Evolutionary conservation across 2,329 filamentous ascomycete species (phyloP).

Genomic region (Myriosclerotinia scirpicola): DNA sequence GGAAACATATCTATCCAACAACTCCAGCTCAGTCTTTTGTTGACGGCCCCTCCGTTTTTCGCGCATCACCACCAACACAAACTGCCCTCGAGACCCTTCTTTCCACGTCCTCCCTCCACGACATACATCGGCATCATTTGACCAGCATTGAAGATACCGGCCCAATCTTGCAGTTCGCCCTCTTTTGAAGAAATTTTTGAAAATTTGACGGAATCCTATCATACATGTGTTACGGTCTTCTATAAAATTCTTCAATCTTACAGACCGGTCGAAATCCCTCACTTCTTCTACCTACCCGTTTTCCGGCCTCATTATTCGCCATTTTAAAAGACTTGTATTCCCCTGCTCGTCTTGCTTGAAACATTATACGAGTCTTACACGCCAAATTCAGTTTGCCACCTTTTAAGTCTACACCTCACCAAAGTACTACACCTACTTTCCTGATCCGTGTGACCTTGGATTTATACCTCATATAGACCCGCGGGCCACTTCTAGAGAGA

Average conservation of each 20-base stretch:
- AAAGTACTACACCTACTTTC: not conserved
- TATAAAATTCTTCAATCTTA: slow-evolving; percentile 6
- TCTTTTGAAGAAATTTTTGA: not conserved
- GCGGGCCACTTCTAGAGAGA: not conserved
- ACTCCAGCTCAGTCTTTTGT: slow-evolving; percentile 13
- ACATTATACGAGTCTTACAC: slow-evolving; percentile 10
- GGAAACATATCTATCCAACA: slow-evolving; percentile 13
- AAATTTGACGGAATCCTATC: slow-evolving; percentile 11
- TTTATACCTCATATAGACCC: not conserved
- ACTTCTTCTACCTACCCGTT: slow-evolving; percentile 5
- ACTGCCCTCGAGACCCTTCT: slow-evolving; percentile 13
- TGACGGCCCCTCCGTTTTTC: slow-evolving; percentile 14
- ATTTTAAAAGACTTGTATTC: slow-evolving; percentile 5
- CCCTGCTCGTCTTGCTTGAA: slow-evolving; percentile 1
- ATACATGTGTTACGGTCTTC: slow-evolving; percentile 15
- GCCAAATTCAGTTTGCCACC: slow-evolving; percentile 5
- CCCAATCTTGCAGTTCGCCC: slow-evolving; percentile 10
- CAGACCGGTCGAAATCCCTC: not conserved
- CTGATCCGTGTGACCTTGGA: slow-evolving; percentile 13
- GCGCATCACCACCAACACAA: slow-evolving; percentile 11
- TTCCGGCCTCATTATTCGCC: slow-evolving; percentile 5
- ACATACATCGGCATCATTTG: slow-evolving; percentile 17
- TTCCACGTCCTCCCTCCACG: slow-evolving; percentile 14
- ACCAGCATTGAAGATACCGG: slow-evolving; percentile 14
- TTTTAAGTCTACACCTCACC: not conserved